These are phyloP conservation scores for Phalaenopsis equestris DNA, from an alignment of 106 monocot species.

Conservation along the genomic window DNA sequence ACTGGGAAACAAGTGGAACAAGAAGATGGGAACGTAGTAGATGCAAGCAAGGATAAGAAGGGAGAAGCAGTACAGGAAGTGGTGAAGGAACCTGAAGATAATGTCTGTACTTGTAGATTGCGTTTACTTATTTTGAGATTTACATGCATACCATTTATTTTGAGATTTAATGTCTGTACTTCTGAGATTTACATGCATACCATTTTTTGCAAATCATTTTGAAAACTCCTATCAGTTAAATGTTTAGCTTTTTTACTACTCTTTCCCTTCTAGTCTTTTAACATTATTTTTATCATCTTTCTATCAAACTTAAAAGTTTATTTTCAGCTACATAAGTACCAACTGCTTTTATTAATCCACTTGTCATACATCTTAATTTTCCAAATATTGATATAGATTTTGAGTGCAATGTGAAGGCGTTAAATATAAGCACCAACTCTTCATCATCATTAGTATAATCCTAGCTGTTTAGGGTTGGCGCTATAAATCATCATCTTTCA, in stretches of 20 bases:
- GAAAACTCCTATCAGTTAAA: too few species aligned
- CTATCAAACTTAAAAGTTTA: too few species aligned
- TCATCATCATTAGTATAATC: too few species aligned
- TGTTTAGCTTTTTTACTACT: too few species aligned
- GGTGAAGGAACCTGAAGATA: constrained; percentile 8
- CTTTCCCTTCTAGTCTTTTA: too few species aligned
- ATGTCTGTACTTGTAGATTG: background rate
- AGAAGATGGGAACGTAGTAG: background rate
- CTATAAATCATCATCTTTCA: background rate
- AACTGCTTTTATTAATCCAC: too few species aligned
- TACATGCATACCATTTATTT: background rate
- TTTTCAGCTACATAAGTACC: too few species aligned
- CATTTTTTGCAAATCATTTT: too few species aligned
- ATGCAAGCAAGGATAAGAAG: constrained; percentile 5
- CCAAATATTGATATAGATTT: background rate
- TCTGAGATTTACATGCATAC: background rate
- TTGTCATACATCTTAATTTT: background rate
- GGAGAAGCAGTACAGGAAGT: background rate
- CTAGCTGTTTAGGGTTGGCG: too few species aligned
- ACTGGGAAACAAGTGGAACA: background rate
- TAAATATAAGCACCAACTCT: background rate
- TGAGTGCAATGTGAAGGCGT: background rate
- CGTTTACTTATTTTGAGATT: background rate
- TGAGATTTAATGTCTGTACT: constrained; percentile 3
- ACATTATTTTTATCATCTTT: too few species aligned